Evolutionary conservation across 345 rosid genomes (phyloP).

Genomic region (Eucalyptus viminalis): DNA sequence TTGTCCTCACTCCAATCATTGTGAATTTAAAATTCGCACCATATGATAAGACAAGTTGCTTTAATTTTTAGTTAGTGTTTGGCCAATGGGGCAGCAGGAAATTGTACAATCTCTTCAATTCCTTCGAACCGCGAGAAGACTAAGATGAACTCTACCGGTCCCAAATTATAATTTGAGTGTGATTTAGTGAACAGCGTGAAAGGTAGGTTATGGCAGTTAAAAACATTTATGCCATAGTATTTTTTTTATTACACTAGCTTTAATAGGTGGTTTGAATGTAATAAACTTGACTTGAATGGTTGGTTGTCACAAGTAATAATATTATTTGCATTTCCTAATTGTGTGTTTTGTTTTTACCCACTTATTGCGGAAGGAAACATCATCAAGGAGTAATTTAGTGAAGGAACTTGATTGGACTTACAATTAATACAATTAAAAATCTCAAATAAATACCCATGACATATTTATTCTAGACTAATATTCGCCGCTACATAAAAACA

Average conservation of each 20-base stretch:
- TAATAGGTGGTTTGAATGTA: neutral
- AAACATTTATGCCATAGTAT: neutral
- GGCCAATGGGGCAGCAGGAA: neutral
- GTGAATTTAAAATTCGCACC: neutral
- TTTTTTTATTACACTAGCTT: neutral
- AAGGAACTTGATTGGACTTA: neutral
- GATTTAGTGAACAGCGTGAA: neutral
- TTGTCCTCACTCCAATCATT: neutral
- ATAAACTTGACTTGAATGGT: neutral
- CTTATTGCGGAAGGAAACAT: neutral
- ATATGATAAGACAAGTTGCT: neutral
- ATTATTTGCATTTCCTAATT: neutral
- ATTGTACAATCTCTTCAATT: neutral
- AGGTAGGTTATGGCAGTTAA: neutral
- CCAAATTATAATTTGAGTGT: neutral
- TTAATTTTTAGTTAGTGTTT: neutral
- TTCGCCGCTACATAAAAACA: neutral
- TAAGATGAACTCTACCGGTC: neutral
- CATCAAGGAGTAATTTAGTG: neutral
- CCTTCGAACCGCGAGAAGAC: neutral
- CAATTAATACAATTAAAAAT: neutral
- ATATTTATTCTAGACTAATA: neutral
- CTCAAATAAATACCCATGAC: neutral
- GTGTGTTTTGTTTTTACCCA: neutral
- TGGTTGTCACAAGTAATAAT: neutral